A percentile compares a stretch with the other conserved stretches of the same genome.
phyloP scores from a whole-genome alignment of 805 yeast genomes.

The Metschnikowia drakensbergensis region DNA sequence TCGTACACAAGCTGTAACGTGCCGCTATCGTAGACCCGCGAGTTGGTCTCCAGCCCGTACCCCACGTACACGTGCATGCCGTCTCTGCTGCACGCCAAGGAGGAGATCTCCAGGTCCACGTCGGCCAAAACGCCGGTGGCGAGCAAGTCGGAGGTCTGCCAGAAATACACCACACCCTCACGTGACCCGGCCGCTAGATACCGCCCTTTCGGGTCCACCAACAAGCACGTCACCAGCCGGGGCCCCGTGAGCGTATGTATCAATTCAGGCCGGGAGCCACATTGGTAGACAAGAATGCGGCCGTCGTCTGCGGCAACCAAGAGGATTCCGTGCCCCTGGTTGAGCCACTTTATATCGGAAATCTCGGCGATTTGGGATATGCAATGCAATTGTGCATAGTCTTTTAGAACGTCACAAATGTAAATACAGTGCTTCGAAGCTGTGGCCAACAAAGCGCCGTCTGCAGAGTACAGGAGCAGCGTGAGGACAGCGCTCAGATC shows the following conservation, averaged over 20 bases:
- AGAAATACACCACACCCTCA: slow-evolving; percentile 53
- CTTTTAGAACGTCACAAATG: slow-evolving; percentile 31
- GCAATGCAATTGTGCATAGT: slow-evolving; percentile 23
- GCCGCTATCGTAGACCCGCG: slow-evolving; percentile 36
- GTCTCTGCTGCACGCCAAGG: slow-evolving; percentile 41
- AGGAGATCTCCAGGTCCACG: slow-evolving; percentile 41
- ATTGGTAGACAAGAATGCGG: slow-evolving; percentile 25
- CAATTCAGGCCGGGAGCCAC: not conserved
- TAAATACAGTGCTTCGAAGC: slow-evolving; percentile 38
- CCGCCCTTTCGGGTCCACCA: slow-evolving; percentile 51
- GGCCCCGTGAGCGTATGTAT: slow-evolving; percentile 37
- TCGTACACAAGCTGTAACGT: slow-evolving; percentile 28
- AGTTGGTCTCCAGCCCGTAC: slow-evolving; percentile 40
- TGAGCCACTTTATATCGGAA: slow-evolving; percentile 44
- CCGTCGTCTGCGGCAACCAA: slow-evolving; percentile 49
- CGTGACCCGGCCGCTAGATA: slow-evolving; percentile 51
- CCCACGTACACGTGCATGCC: slow-evolving; percentile 45
- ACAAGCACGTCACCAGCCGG: slow-evolving; percentile 45
- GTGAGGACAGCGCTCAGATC: slow-evolving; percentile 14
- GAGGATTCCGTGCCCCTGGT: slow-evolving; percentile 34
- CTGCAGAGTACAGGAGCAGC: slow-evolving; percentile 38
- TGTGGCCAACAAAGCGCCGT: slow-evolving; percentile 45
- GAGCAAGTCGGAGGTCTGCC: slow-evolving; percentile 42
- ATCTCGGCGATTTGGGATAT: slow-evolving; percentile 17
- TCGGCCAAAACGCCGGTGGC: slow-evolving; percentile 33